phyloP scores from a whole-genome alignment of 2,329 filamentous ascomycete species.

The Pleoardoris graminearum region DNA sequence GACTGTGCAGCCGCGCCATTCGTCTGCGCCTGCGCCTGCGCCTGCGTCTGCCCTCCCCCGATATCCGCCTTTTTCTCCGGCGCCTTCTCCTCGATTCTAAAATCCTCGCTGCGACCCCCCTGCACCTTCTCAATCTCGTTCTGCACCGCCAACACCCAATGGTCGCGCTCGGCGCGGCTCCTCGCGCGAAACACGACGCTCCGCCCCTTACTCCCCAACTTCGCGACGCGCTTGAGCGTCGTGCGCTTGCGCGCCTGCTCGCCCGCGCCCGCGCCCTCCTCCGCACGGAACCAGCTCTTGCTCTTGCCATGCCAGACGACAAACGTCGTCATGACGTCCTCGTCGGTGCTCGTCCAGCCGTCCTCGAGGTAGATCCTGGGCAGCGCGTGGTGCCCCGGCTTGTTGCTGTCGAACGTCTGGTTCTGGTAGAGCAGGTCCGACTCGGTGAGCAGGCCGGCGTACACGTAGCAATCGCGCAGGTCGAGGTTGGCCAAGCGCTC shows the following conservation, averaged over 20 bases:
- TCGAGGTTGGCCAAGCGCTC: slow-evolving; percentile 62
- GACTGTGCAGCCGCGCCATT: background rate
- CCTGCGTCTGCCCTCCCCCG: background rate
- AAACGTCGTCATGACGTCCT: slow-evolving; percentile 68
- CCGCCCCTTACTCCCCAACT: slow-evolving; percentile 62
- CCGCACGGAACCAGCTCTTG: slow-evolving; percentile 58
- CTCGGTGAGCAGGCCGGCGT: slow-evolving; percentile 65
- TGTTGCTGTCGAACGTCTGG: slow-evolving; percentile 65
- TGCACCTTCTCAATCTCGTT: slow-evolving; percentile 66
- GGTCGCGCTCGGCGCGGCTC: slow-evolving; percentile 66
- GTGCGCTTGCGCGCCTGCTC: slow-evolving; percentile 41
- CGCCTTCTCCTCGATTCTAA: slow-evolving; percentile 38
- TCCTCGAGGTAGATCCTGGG: slow-evolving; percentile 64
- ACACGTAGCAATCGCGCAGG: slow-evolving; percentile 66
- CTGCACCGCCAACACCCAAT: slow-evolving; percentile 68
- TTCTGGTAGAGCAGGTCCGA: slow-evolving; percentile 66
- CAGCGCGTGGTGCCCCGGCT: slow-evolving; percentile 61
- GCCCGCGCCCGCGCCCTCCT: slow-evolving; percentile 37
- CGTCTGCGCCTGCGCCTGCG: background rate
- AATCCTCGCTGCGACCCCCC: slow-evolving; percentile 53
- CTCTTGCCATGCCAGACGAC: slow-evolving; percentile 66
- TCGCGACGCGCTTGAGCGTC: slow-evolving; percentile 62
- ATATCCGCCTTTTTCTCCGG: slow-evolving; percentile 2
- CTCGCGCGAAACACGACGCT: slow-evolving; percentile 68
- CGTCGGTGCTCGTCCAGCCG: slow-evolving; percentile 64